Evolutionary conservation across 371 early-diverging fungal species (phyloP), one percentile per base, ranked within the genome.

Genomic region (Rhizopus stolonifer): DNA sequence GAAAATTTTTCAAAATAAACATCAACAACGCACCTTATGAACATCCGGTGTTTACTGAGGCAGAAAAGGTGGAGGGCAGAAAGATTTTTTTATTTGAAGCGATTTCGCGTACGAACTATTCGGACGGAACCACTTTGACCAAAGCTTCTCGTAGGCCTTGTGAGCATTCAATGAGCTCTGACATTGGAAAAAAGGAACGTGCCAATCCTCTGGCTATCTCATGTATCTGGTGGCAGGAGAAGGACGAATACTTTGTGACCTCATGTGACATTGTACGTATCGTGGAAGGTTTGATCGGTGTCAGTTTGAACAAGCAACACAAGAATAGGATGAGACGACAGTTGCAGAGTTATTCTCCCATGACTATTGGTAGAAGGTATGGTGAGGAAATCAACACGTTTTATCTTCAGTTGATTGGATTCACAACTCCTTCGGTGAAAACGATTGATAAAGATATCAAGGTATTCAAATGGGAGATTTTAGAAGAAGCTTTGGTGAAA

Each of bases 281-380:
- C 13, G 69, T 91, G 19, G 89, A 91, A 65, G 72, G 77, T 2
- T 55, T 92, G 32, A 82, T 91, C 48, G 82, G 80, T 0, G 80
- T 84, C 7, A 72, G 74, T 1, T 88, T 92, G 49, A 83, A 82
- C 0, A 86, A 89, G 2, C 90, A 90, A 56, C 89, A 89, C 61
- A 92, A 91, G 69, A 92, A 91, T 56, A 75, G 93, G 8, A 86
- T 92, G 21, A 80, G 93, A 9, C 81, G 93, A 53, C 91, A 91
- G 54, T 64, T 91, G 15, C 91, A 92, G 60, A 86, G 84, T 0
- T 92, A 86, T 69, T 81, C 83, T 2, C 93, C 93, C 0, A 54
- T 84, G 18, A 91, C 92, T 0, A 86, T 88, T 4, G 80, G 85
- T 55, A 92, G 91, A 59, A 64, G 78, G 54, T 86, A 85, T 52